These are phyloP conservation scores for Raffaelea albimanens DNA, from an alignment of 2,329 filamentous ascomycete genomes.

Conservation along the genomic window DNA sequence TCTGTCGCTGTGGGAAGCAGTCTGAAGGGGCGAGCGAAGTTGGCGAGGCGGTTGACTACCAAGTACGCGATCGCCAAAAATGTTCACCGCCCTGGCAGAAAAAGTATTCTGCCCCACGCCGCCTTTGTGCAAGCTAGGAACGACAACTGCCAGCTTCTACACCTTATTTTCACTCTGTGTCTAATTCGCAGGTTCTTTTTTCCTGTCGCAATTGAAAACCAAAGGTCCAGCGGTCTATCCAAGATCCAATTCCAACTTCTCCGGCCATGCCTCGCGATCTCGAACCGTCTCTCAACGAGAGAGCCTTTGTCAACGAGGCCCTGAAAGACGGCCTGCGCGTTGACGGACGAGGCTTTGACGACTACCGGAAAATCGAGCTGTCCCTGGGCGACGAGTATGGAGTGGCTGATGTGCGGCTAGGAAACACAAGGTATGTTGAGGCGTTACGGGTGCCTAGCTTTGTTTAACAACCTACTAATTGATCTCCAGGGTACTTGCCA, in stretches of 20 bases:
- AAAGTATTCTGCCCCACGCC: constrained; percentile 8
- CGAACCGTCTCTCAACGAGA: constrained; percentile 83
- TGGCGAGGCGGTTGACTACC: not conserved
- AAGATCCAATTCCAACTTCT: no score
- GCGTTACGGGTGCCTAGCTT: not conserved
- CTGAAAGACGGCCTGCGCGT: constrained; percentile 72
- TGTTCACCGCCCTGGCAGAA: constrained; percentile 17
- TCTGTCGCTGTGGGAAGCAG: no score
- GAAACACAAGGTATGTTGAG: constrained; percentile 67
- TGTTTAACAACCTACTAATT: constrained; percentile 5
- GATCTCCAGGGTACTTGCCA: constrained; percentile 60
- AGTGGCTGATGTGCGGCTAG: constrained; percentile 74
- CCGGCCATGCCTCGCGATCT: constrained; percentile 77
- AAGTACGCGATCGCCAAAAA: constrained; percentile 1
- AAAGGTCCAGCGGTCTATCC: no score
- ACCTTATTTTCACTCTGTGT: not conserved
- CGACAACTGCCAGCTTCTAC: not conserved
- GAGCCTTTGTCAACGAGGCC: constrained; percentile 74
- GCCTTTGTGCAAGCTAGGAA: not conserved
- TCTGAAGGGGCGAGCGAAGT: not conserved
- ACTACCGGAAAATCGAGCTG: constrained; percentile 69
- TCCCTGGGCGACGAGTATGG: constrained; percentile 87
- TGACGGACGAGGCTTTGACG: constrained; percentile 73
- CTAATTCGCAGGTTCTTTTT: not conserved
- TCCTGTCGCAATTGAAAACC: no score